Evolutionary conservation across 2,329 filamentous ascomycete genomes (phyloP), one percentile per base, ranked within the genome.

Genomic region (Amylocarpus encephaloides): DNA sequence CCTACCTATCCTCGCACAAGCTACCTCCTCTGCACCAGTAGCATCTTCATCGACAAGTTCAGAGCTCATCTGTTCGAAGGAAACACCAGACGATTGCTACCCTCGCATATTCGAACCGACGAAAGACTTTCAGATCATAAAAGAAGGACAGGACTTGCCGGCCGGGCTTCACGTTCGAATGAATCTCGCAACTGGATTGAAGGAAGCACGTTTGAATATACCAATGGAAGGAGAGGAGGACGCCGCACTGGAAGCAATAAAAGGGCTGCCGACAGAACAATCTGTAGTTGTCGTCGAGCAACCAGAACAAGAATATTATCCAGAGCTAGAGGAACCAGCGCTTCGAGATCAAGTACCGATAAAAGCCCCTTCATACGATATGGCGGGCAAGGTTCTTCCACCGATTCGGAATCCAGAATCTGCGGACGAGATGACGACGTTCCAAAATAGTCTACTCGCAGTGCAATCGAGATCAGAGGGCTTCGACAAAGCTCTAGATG

Each of bases 171-270:
- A 87, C 62, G 74, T 86, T 46, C 77, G 82, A 35, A 67, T 87
- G 48, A 79, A 87, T 62, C 73, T 87, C 42, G 73, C 74, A 58
- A 82, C 81, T 0, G 83, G 83, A 18, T 59, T 73, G 57, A 83
- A 80, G 57, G 80, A 85, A 63, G 83, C 83, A 57, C 83, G 84
- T 61, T 71, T 86, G 54, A 79, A 86, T 64, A 72, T 82, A 15
- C 79, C 79, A 0, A 64, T 62, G 53, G 65, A 67, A 49, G 61
- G 61, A 12, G 79, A 83, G 55, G 76, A 82, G 71, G 40, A 18
- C 11, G 73, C 73, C 16, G 35, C 81, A 26, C 22, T 26, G 52
- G 66, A 82, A 10, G 68, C 83, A 32, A 62, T 79, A 1, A 74
- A 84, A 46, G 77, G 81, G n/a, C 43, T 64, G 41, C 60, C 62